phyloP scores from a whole-genome alignment of 176 grass and related monocot genomes.

The Triticum turgidum region DNA sequence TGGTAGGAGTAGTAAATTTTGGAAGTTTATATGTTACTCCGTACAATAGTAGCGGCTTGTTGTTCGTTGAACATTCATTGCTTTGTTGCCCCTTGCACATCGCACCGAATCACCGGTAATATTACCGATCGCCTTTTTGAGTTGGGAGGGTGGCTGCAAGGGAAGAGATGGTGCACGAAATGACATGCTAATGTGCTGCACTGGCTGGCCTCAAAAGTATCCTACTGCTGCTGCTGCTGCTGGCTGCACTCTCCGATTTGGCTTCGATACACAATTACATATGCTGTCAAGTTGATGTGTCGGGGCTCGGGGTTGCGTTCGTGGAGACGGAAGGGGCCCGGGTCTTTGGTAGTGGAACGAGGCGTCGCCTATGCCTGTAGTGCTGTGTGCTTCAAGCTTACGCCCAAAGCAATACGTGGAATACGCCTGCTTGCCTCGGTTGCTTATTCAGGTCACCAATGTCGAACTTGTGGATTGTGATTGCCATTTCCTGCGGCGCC shows the following conservation, averaged over 20 bases:
- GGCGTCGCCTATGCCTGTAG: conserved; percentile 27
- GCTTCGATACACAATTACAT: not conserved
- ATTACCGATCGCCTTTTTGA: not conserved
- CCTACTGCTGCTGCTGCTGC: not conserved
- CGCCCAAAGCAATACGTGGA: conserved; percentile 22
- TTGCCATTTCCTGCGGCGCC: not conserved
- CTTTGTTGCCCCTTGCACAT: not conserved
- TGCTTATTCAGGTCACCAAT: conserved; percentile 1
- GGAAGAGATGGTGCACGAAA: conserved; percentile 36
- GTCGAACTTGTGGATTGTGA: not conserved
- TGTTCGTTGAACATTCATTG: conserved; percentile 24
- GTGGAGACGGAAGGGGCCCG: conserved; percentile 27
- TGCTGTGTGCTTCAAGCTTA: conserved; percentile 48
- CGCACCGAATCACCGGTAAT: conserved; percentile 7
- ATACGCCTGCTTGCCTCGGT: conserved; percentile 19
- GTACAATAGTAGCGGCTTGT: not conserved
- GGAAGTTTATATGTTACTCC: too few relatives aligned
- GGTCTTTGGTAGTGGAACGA: not conserved
- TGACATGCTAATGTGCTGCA: conserved; percentile 8
- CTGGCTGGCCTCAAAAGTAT: not conserved
- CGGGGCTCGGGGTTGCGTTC: conserved; percentile 22
- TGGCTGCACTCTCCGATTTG: conserved; percentile 16
- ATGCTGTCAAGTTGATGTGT: conserved; percentile 21
- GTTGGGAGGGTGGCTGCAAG: not conserved
- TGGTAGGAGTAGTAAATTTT: too few relatives aligned